Evolutionary conservation across 2,329 filamentous ascomycete genomes (phyloP), one percentile per base, ranked within the genome.

Genomic region (Rutstroemia sp.): DNA sequence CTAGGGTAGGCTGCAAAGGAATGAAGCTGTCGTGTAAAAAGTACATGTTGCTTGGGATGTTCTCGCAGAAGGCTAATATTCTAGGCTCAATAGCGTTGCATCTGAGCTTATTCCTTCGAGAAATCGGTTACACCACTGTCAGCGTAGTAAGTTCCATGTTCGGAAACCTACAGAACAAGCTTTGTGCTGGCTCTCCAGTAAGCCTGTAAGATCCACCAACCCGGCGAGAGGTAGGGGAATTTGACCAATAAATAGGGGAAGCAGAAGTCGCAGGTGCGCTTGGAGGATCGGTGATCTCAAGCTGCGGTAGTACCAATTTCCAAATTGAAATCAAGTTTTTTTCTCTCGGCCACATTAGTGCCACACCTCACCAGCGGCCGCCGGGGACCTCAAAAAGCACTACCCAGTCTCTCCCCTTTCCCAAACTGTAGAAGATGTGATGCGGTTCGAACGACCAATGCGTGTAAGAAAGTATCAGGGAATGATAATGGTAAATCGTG

Each of bases 191-290:
- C 37, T 49, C 21, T 39, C 38, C 44, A 27, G 44, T 54, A 54
- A 54, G 44, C 21, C 34, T n/a, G 38, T 49, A 41, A 30, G 23
- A 54, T 54, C 52, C 52, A 54, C 21, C 30, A 54, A 54, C 52
- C 52, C 52, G 52, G 52, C 52, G 52, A 49, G 44, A 54, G 52
- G 52, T 45, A 54, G 42, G 42, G 49, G 48, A 27, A 54, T 16
- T 25, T 49, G 30, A 23, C 16, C 45, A 49, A 49, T 19, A 27
- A 41, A n/a, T 23, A 45, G 25, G 44, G 18, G 39, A 2, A 18
- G 37, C n/a, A 27, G 25, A 49, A 41, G 39, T 30, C 41, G 19
- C 41, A 34, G 47, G 47, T n/a, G 5, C 16, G 27, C 38, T 48
- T 47, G 30, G 19, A 34, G 27, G 39, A 21, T 53, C 30, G 19